Evolutionary conservation across 352 stramenopile species (phyloP), one percentile per base, ranked within the genome.

Genomic region (Globisporangium polare): DNA sequence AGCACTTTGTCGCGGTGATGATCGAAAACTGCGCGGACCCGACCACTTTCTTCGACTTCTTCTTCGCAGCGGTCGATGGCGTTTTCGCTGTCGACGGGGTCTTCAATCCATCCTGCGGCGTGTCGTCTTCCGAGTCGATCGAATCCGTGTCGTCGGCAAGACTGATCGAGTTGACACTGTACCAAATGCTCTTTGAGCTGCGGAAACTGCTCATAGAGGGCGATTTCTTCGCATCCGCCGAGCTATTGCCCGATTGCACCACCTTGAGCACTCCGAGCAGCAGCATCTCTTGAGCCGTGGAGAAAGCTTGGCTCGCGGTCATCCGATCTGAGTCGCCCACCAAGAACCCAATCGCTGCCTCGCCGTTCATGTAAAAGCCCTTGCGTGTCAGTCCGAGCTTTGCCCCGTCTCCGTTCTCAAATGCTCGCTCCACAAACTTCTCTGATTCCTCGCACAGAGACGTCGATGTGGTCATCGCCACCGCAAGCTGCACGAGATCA

Each of bases 11-110:
- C 12, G 83, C 73, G 3, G 85, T 96, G 59, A 92, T 84, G 56
- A 96, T 94, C 5, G 87, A 92, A 53, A 96, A 96, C 51, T 94
- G 82, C 35, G 85, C 90, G 5, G 85, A 89, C 6, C 78, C 73
- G 33, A 77, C 56, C 12, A 66, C 58, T 35, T 54, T 35, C 35
- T 42, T 65, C 39, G 20, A 13, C 13, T 60, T 61, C 13, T 49
- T 41, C 17, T 73, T 78, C 24, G 37, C 43, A 57, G 72, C 52
- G 12, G 20, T 29, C 22, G 39, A 18, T 24, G 58, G 53, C 61
- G 31, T 83, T 22, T 65, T 73, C 18, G 67, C 75, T 10, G 60
- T 69, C 15, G 62, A 62, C 10, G 74, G 55, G 0, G 62, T 68
- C 22, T 53, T 69, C 15, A 56, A 15, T 39, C 7, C 60, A 20